Percentiles rank a stretch among this genome's conserved stretches.
These are phyloP conservation scores for Botrytis pseudocinerea DNA, from an alignment of 2,329 filamentous ascomycete species.

Conservation along the genomic window DNA sequence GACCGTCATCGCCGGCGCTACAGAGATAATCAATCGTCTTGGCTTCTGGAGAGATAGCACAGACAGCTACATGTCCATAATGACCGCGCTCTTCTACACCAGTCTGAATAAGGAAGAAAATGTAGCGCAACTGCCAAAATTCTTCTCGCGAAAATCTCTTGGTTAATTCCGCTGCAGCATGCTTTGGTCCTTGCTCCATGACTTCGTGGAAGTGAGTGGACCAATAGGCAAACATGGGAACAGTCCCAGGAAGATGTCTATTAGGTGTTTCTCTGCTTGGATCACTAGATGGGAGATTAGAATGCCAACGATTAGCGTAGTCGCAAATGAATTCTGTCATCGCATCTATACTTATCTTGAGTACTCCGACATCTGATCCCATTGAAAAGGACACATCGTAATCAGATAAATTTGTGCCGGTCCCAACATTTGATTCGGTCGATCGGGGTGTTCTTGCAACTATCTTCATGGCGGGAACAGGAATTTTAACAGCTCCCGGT, in stretches of 20 bases:
- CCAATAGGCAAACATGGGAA: conserved; percentile 2
- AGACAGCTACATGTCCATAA: conserved; percentile 4
- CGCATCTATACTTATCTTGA: neutral
- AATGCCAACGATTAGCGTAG: conserved; percentile 21
- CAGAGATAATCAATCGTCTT: conserved; percentile 20
- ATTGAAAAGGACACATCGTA: neutral
- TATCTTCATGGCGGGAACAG: neutral
- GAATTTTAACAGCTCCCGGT: neutral
- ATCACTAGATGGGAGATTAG: neutral
- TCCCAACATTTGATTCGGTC: conserved; percentile 15
- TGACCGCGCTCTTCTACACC: neutral
- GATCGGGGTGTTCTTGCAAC: neutral
- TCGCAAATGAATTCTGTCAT: conserved; percentile 19
- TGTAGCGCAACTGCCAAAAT: conserved; percentile 17
- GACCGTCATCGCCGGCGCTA: conserved; percentile 3
- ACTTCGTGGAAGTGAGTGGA: neutral
- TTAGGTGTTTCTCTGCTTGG: neutral
- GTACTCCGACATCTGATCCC: neutral
- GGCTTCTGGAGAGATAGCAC: conserved; percentile 17
- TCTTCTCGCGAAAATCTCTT: conserved; percentile 1
- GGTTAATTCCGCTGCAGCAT: neutral
- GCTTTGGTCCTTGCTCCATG: neutral
- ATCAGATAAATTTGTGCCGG: neutral
- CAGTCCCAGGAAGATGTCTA: neutral
- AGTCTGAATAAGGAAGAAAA: conserved; percentile 4